A percentile compares a stretch with the other conserved stretches of the same genome.
phyloP scores from a whole-genome alignment of 257 asterid species.

The Jacaranda mimosifolia region DNA sequence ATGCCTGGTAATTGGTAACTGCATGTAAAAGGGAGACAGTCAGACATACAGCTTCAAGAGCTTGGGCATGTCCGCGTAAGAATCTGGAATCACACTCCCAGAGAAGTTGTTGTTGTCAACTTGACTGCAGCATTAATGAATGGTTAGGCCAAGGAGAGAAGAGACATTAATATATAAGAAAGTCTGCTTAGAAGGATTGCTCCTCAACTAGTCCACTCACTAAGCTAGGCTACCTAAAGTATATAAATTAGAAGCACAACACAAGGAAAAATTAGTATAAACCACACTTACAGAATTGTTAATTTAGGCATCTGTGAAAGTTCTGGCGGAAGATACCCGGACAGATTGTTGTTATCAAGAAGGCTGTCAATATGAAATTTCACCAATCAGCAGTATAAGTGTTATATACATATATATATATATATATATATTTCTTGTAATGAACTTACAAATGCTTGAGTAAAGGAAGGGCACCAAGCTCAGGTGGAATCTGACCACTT shows the following conservation, averaged over 20 bases:
- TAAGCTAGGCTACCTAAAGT: not conserved
- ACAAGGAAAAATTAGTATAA: not conserved
- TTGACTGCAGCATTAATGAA: constrained; percentile 54
- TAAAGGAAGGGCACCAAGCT: constrained; percentile 44
- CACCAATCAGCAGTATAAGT: not conserved
- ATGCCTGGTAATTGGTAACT: not conserved
- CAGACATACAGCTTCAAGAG: constrained; percentile 54
- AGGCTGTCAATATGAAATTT: constrained; percentile 45
- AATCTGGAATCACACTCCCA: constrained; percentile 54
- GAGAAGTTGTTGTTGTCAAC: constrained; percentile 61
- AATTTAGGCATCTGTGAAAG: constrained; percentile 46
- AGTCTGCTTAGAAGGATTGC: not conserved
- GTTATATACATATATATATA: not conserved
- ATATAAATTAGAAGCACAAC: constrained; percentile 12
- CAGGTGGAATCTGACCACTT: constrained; percentile 63
- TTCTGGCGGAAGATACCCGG: constrained; percentile 73
- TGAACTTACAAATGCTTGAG: constrained; percentile 58
- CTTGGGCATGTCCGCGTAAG: constrained; percentile 45
- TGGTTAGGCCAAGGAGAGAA: not conserved
- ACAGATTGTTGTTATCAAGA: constrained; percentile 65
- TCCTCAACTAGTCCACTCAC: not conserved
- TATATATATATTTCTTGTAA: not conserved
- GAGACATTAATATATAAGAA: constrained; percentile 3
- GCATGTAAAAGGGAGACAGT: not conserved
- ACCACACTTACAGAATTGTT: constrained; percentile 49